Base-by-base conservation (phyloP, 129 eudicot species). In the Artemisia tridentata region DNA sequence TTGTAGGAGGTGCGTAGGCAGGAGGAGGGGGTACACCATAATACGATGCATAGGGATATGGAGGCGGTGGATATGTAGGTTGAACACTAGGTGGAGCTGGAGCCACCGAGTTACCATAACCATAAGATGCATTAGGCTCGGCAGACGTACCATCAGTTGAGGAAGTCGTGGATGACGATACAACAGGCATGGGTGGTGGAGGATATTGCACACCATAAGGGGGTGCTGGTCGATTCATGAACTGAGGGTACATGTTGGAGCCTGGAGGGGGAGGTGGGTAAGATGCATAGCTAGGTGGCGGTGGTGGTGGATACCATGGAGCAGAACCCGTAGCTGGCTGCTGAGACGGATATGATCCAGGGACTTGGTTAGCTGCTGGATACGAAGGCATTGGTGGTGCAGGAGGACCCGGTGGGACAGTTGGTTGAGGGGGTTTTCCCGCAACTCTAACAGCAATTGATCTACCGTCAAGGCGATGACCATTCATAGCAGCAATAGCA, bases 401-500 rank as follows among this genome's bases (percentile, higher is more conserved):
- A 49, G 77, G 77, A 15, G 77, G 77, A 49, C 69, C 77, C 0
- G 77, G 85, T 43, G 96, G 90, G 41, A 78, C 68, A 25, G 80
- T 34, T 19, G 93, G 96, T 51, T 82, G 93, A 75, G 97, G 95
- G 31, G 95, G 89, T 77, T 87, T 91, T 61, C 95, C 95, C 1
- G 97, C 97, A 58, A 91, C 81, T 78, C 97, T 79, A 47, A 91
- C 97, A 47, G 95, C 97, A 57, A 91, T 87, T 23, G 86, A 69
- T 76, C 95, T 88, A 21, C 97, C 97, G 60, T 91, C 97, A 8
- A 91, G 48, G 9, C 59, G 78, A 73, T 85, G 76, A 14, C 97
- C 97, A 53, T 81, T 91, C 97, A 91, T 91, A 74, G 83, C 71
- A 49, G 84, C 76, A 77, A 85, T 91, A 66, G 97, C 97, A 52